Percentiles rank a stretch among this genome's conserved stretches.
Conservation (phyloP, 23 red algal genomes). For the Gracilaria gracilis region DNA sequence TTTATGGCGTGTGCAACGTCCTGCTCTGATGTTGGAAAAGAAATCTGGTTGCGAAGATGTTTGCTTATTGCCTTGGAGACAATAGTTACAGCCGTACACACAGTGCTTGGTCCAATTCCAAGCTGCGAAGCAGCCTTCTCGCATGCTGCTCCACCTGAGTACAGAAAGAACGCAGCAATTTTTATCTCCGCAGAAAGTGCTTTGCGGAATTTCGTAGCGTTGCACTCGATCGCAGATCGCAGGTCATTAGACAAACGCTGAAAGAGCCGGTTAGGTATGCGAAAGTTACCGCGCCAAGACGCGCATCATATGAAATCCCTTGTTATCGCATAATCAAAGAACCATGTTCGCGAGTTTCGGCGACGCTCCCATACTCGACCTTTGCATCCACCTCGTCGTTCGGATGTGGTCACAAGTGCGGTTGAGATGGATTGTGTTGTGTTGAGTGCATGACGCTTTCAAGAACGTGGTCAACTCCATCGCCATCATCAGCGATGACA, state of each 20-base stretch:
- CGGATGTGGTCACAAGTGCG: neutral
- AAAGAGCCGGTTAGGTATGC: neutral
- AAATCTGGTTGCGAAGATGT: neutral
- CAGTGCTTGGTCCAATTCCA: neutral
- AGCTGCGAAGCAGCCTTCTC: slow-evolving; percentile 12
- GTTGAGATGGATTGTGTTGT: neutral
- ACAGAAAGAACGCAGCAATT: neutral
- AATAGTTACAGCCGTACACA: neutral
- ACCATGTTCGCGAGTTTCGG: neutral
- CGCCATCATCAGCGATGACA: no score
- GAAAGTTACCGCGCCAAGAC: neutral
- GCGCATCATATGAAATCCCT: neutral
- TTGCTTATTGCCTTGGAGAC: neutral
- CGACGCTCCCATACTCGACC: neutral
- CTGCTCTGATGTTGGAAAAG: neutral
- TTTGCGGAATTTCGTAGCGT: neutral
- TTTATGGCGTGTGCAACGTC: neutral
- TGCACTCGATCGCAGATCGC: neutral
- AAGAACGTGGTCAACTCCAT: no score
- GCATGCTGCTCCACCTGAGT: neutral
- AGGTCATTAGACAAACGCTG: neutral
- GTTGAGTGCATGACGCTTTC: neutral
- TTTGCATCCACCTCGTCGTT: neutral
- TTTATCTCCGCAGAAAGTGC: neutral
- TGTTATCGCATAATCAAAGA: slow-evolving; percentile 1